These are phyloP conservation scores for Suillus variegatus DNA, from an alignment of 768 basidiomycete genomes.

Conservation along the genomic window DNA sequence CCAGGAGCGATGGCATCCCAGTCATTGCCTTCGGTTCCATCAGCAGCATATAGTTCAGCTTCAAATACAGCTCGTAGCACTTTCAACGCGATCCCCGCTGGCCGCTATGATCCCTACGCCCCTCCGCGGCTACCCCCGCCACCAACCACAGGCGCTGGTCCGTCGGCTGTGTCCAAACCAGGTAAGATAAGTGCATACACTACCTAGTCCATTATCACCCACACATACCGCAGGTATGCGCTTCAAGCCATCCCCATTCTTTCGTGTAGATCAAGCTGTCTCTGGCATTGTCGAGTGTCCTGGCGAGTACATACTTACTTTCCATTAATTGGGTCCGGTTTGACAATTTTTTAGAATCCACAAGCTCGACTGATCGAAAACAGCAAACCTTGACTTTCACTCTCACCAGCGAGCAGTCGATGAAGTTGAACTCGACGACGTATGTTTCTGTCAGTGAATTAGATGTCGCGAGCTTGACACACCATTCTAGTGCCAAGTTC, in stretches of 20 bases:
- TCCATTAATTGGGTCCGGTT: constrained; percentile 4
- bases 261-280: constrained; percentile 63
- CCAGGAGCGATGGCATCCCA: constrained; percentile 26
- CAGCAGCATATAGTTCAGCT: constrained; percentile 18
- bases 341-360: constrained; percentile 56
- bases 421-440: constrained; percentile 60
- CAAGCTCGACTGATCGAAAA: constrained; percentile 75
- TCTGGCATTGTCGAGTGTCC: constrained; percentile 74
- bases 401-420: constrained; percentile 63
- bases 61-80: constrained; percentile 18
- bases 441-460: constrained; percentile 33
- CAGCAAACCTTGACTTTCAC: constrained; percentile 61
- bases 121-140: constrained; percentile 50
- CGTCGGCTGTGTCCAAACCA: constrained; percentile 29
- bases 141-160: constrained; percentile 38
- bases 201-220: constrained; percentile 12
- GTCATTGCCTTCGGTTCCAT: constrained; percentile 22
- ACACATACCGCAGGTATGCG: constrained; percentile 52
- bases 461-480: not conserved
- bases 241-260: constrained; percentile 84
- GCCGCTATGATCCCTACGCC: constrained; percentile 68
- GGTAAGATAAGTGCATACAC: constrained; percentile 22
- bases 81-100: constrained; percentile 31
- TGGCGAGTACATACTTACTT: constrained; percentile 45
- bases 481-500: constrained; percentile 54